These are phyloP conservation scores for Gyrodon lividus DNA, from an alignment of 768 basidiomycete species.

Conservation along the genomic window DNA sequence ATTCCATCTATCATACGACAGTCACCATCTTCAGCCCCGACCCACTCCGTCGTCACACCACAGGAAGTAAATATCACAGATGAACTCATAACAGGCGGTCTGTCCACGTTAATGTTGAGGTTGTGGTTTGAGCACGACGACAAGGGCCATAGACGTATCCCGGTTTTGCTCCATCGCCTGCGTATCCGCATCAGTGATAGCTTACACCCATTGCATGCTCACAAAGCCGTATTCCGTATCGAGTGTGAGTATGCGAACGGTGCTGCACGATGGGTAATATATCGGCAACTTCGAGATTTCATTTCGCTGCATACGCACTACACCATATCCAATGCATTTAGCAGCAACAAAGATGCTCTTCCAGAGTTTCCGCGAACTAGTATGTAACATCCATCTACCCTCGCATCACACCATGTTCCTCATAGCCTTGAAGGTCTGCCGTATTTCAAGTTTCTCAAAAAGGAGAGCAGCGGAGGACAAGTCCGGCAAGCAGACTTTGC, in stretches of 20 bases:
- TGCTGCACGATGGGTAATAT: conserved; percentile 90
- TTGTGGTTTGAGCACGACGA: conserved; percentile 90
- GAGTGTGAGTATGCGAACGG: conserved; percentile 98
- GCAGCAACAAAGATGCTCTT: conserved; percentile 68
- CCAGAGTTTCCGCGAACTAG: conserved; percentile 92
- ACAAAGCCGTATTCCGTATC: conserved; percentile 83
- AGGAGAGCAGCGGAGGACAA: conserved; percentile 51
- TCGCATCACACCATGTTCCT: not conserved
- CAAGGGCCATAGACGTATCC: conserved; percentile 77
- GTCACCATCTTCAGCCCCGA: conserved; percentile 32
- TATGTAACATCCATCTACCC: conserved; percentile 27
- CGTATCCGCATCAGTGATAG: conserved; percentile 86
- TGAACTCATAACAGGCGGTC: conserved; percentile 76
- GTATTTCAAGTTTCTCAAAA: conserved; percentile 83
- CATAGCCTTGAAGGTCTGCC: conserved; percentile 59
- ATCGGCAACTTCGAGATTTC: conserved; percentile 91
- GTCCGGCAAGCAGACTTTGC: conserved; percentile 75
- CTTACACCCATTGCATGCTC: conserved; percentile 71
- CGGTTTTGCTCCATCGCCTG: conserved; percentile 73
- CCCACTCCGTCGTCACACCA: conserved; percentile 51
- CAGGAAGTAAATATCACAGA: conserved; percentile 73
- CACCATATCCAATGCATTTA: conserved; percentile 77
- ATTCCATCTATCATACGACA: conserved; percentile 52
- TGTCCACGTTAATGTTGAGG: conserved; percentile 74
- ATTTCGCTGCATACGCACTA: conserved; percentile 88